A percentile compares a stretch with the other conserved stretches of the same genome.
These are phyloP conservation scores for Epichloe typhina DNA, from an alignment of 2,329 filamentous ascomycete species.

Conservation along the genomic window DNA sequence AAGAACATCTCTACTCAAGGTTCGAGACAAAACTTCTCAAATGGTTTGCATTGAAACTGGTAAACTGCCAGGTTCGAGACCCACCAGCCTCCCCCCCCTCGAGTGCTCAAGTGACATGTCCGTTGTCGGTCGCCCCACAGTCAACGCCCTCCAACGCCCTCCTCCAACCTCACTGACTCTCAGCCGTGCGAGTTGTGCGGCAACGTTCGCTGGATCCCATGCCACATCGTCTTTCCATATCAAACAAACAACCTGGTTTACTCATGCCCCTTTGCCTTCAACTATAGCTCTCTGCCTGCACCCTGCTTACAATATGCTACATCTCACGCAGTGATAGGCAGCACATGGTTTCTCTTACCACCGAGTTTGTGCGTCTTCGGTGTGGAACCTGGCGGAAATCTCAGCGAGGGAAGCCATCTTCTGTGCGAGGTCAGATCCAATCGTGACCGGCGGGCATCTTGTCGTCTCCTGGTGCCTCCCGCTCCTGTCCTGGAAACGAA, in stretches of 20 bases:
- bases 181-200: not conserved
- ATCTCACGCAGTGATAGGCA: not conserved
- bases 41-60: too few relatives aligned
- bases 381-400: not conserved
- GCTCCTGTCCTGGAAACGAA: too few relatives aligned
- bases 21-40: too few relatives aligned
- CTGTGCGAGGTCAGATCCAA: not conserved
- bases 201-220: not conserved
- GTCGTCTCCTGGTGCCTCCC: not conserved
- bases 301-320: not conserved
- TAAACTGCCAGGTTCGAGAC: too few relatives aligned
- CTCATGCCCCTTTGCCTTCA: not conserved
- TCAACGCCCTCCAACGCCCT: not conserved
- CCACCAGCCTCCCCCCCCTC: too few relatives aligned
- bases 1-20: too few relatives aligned
- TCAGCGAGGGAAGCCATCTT: not conserved
- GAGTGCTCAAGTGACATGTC: too few relatives aligned
- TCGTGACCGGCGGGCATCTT: not conserved
- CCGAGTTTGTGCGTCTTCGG: not conserved
- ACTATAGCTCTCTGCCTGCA: not conserved
- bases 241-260: not conserved
- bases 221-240: not conserved
- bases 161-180: not conserved
- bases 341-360: not conserved
- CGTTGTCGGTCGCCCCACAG: not conserved